Base-by-base conservation (phyloP, 2,329 filamentous ascomycete genomes). In the Trichoderma afroharzianum region DNA sequence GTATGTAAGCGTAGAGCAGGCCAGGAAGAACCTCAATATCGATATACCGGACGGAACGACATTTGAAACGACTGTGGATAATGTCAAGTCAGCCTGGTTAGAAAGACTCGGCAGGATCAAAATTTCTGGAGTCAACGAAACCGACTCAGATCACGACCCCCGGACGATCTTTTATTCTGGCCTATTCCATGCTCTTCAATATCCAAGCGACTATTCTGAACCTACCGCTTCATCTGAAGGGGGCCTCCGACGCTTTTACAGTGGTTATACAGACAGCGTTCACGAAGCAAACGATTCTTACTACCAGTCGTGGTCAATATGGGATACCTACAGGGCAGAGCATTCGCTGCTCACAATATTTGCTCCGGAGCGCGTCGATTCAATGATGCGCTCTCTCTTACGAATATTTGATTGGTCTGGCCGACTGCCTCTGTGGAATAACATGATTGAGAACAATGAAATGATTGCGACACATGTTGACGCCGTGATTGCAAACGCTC, bases 401-500 rank as follows among this genome's bases (percentile, higher is more conserved):
- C 75, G 77, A 6, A 85, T 85, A 26, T 86, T 84, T 66, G 80
- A 84, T 67, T 85, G 83, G 83, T 80, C 80, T 6, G 83, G 83
- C 3, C 78, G 84, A 55, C 74, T 85, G 9, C 84, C 84, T 0
- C 84, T 85, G 78, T 86, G 83, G 84, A 84, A 83, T 1, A 85
- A 85, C 68, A 77, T 85, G 72, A 79, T 85, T 6, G 84, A 85
- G 73, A 85, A 83, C 1, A 85, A 85, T 75, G 85, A 85, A 72
- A 86, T 85, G 84, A 84, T 85, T 43, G 83, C 83, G 2, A 85
- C 84, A 0, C 84, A 85, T 71, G 84, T 83, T 15, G 83, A 85
- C 62, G 83, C 80, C 1, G 82, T 86, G 2, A 76, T 86, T 3
- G 82, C 84, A n/a, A 85, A 85, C 70, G 84, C 84, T 0, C 77